These are phyloP conservation scores for Yamadazyma sp. DNA, from an alignment of 805 yeast genomes.

Conservation along the genomic window DNA sequence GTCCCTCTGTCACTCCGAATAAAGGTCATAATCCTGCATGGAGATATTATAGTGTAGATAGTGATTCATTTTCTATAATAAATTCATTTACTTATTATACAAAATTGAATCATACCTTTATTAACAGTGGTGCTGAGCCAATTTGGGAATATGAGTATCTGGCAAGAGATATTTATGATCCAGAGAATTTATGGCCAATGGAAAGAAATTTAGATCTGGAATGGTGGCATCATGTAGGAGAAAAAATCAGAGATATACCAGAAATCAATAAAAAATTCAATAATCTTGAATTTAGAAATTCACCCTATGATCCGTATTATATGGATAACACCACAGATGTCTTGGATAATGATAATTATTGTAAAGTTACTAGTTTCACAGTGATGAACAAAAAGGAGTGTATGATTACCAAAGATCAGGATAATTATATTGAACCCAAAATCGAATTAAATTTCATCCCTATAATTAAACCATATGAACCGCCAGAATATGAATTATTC, in stretches of 20 bases:
- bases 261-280: constrained; percentile 48
- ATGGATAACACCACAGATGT: constrained; percentile 26
- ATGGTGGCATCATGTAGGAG: constrained; percentile 45
- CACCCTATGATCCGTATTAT: constrained; percentile 28
- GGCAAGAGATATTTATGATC: constrained; percentile 57
- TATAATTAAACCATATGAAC: constrained; percentile 13
- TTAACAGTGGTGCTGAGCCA: constrained; percentile 54
- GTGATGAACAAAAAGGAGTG: constrained; percentile 18
- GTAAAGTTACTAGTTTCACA: constrained; percentile 18
- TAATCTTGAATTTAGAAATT: constrained; percentile 45
- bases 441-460: constrained; percentile 13
- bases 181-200: constrained; percentile 54
- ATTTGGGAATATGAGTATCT: constrained; percentile 63
- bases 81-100: constrained; percentile 59
- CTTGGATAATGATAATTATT: constrained; percentile 17
- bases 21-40: constrained; percentile 63
- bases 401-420: constrained; percentile 22
- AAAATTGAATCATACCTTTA: constrained; percentile 53
- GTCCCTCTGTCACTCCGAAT: constrained; percentile 64
- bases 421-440: constrained; percentile 17
- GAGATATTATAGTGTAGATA: constrained; percentile 68
- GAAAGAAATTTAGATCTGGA: constrained; percentile 61
- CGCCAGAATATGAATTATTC: constrained; percentile 13
- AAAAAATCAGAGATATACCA: constrained; percentile 37
- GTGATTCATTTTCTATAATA: constrained; percentile 55